Evolutionary conservation across 2,329 filamentous ascomycete genomes (phyloP).

Genomic region (Blumeriella jaapii): DNA sequence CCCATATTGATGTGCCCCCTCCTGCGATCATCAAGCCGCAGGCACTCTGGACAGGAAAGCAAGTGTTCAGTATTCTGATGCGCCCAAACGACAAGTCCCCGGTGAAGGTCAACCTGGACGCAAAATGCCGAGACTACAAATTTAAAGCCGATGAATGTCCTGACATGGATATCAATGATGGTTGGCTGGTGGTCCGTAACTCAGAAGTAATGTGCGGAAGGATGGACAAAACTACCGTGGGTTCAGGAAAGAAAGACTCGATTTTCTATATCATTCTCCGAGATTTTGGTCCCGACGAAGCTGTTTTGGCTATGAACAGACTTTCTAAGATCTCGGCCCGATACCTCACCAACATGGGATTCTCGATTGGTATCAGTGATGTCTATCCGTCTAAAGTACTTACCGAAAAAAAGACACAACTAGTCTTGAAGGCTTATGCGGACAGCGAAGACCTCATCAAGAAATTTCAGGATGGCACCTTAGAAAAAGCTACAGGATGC

Average conservation of each 20-base stretch:
- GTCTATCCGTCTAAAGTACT: slow-evolving; percentile 73
- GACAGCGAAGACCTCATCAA: slow-evolving; percentile 76
- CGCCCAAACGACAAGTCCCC: slow-evolving; percentile 74
- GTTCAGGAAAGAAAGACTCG: slow-evolving; percentile 92
- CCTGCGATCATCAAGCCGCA: slow-evolving; percentile 79
- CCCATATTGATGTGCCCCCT: slow-evolving; percentile 71
- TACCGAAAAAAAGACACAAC: slow-evolving; percentile 57
- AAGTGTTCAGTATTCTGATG: slow-evolving; percentile 87
- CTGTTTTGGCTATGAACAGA: slow-evolving; percentile 86
- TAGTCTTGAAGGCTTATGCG: slow-evolving; percentile 68
- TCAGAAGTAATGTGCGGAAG: slow-evolving; percentile 95
- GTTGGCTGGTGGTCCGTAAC: slow-evolving; percentile 86
- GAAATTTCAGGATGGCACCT: slow-evolving; percentile 65
- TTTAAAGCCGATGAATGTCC: slow-evolving; percentile 44
- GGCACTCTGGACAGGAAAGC: slow-evolving; percentile 91
- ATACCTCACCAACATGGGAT: slow-evolving; percentile 79
- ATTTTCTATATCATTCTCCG: slow-evolving; percentile 94
- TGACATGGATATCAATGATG: slow-evolving; percentile 76
- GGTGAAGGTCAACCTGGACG: slow-evolving; percentile 84
- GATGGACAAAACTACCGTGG: slow-evolving; percentile 98
- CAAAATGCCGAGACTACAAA: slow-evolving; percentile 75
- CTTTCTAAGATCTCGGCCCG: slow-evolving; percentile 83
- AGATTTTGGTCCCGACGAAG: slow-evolving; percentile 84
- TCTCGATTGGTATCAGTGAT: slow-evolving; percentile 92
- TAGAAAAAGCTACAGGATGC: slow-evolving; percentile 80